These are phyloP conservation scores for Kwoniella dendrophila DNA, from an alignment of 768 basidiomycete genomes.

Conservation along the genomic window DNA sequence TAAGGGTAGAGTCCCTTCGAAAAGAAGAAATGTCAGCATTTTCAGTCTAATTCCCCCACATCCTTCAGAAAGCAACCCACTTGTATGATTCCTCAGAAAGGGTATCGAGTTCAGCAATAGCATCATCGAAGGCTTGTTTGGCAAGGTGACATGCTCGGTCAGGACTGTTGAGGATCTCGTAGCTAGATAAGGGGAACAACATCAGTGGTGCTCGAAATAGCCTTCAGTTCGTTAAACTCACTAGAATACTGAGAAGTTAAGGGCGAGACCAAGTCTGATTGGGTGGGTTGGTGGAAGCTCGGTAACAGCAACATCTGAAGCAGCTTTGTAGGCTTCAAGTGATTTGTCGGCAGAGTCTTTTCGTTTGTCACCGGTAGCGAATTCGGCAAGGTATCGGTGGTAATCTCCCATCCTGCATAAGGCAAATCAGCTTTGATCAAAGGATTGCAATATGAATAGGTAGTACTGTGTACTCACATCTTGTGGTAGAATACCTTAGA, in stretches of 20 bases:
- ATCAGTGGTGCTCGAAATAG: not conserved
- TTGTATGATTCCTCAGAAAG: conserved; percentile 99
- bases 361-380: conserved; percentile 96
- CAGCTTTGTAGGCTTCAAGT: conserved; percentile 86
- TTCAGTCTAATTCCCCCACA: not conserved
- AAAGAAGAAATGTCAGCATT: conserved; percentile 2
- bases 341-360: conserved; percentile 97
- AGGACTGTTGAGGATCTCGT: conserved; percentile 98
- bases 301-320: conserved; percentile 92
- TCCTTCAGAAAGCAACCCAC: conserved; percentile 44
- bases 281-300: conserved; percentile 90
- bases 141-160: conserved; percentile 98
- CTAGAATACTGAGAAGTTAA: conserved; percentile 99
- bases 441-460: not conserved
- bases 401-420: conserved; percentile 91
- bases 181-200: conserved; percentile 56
- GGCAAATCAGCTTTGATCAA: conserved; percentile 5
- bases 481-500: conserved; percentile 99
- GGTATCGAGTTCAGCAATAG: conserved; percentile 98
- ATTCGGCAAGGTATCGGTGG: conserved; percentile 98
- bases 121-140: conserved; percentile 98
- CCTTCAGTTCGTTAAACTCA: conserved; percentile 26
- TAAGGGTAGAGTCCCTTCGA: conserved; percentile 79
- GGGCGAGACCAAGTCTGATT: conserved; percentile 94
- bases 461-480: conserved; percentile 68